phyloP scores from a whole-genome alignment of 345 rosid genomes.

The Camelina hispida region DNA sequence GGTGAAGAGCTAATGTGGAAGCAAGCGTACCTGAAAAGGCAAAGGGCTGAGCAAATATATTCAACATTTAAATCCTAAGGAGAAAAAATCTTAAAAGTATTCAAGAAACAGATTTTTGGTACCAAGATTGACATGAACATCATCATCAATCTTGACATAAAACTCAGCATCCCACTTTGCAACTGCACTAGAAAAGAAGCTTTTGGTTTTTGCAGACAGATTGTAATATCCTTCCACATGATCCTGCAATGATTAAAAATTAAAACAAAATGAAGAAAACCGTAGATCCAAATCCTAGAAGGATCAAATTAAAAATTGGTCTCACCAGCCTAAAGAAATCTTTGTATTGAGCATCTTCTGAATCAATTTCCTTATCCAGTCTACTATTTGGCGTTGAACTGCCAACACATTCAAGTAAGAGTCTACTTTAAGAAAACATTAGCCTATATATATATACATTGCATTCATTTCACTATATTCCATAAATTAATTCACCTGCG shows the following conservation, averaged over 20 bases:
- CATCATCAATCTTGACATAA: conserved; percentile 97
- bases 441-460: neutral
- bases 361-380: conserved; percentile 91
- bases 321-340: conserved; percentile 95
- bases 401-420: conserved; percentile 36
- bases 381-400: conserved; percentile 85
- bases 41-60: conserved; percentile 11
- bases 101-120: conserved; percentile 31
- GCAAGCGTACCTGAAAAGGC: conserved; percentile 66
- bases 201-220: conserved; percentile 93
- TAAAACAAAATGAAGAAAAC: neutral
- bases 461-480: neutral
- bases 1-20: conserved; percentile 79
- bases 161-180: conserved; percentile 95
- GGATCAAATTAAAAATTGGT: conserved; percentile 2
- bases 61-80: neutral
- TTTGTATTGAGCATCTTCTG: conserved; percentile 88
- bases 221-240: conserved; percentile 98
- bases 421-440: neutral
- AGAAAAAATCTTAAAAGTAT: neutral
- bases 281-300: conserved; percentile 4
- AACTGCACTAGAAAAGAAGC: conserved; percentile 84
- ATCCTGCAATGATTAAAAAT: conserved; percentile 52
- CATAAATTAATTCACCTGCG: conserved; percentile 61
- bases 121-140: conserved; percentile 98